phyloP scores from a whole-genome alignment of 176 grass and related monocot genomes.

The Carex scoparia region DNA sequence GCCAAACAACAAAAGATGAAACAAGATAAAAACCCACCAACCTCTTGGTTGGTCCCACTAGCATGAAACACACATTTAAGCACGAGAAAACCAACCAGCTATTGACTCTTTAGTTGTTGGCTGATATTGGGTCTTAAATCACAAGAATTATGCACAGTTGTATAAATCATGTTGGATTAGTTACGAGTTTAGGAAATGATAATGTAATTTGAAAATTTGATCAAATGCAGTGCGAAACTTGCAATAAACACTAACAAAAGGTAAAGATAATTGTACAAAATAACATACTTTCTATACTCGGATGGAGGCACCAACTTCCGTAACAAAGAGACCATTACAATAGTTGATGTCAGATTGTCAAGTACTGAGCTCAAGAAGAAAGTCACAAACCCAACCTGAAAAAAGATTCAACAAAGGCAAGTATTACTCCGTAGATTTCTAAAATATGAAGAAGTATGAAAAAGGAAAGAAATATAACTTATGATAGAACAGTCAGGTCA shows the following conservation, averaged over 20 bases:
- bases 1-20: neutral
- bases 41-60: neutral
- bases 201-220: neutral
- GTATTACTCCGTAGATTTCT: neutral
- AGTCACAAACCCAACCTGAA: constrained; percentile 93
- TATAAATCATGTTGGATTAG: neutral
- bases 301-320: constrained; percentile 83
- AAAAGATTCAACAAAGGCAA: constrained; percentile 1
- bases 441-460: constrained; percentile 8
- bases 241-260: neutral
- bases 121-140: neutral
- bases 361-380: constrained; percentile 89
- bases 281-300: constrained; percentile 89
- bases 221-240: neutral
- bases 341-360: constrained; percentile 95
- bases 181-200: neutral
- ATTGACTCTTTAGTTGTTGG: neutral
- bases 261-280: neutral
- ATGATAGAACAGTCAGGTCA: neutral
- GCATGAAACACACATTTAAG: neutral
- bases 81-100: neutral
- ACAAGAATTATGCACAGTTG: neutral
- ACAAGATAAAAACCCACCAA: neutral
- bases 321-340: constrained; percentile 93
- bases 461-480: neutral